Evolutionary conservation across 2,329 filamentous ascomycete species (phyloP).

Genomic region (Didymella lethalis): DNA sequence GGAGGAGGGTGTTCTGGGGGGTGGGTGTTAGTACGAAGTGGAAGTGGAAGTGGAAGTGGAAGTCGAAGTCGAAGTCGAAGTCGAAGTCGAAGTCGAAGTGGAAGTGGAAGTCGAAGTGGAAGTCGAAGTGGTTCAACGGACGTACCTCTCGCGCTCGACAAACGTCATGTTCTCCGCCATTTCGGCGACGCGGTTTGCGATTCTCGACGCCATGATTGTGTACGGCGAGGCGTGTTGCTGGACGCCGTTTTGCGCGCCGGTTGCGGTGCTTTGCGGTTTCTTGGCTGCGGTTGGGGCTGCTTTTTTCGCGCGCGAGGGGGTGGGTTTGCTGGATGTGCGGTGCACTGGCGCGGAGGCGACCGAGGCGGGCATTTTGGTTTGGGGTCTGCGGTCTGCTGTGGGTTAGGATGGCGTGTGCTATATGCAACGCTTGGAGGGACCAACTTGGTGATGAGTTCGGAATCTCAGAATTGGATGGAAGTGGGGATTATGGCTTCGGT

Average conservation of each 20-base stretch:
- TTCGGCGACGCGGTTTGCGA: slow-evolving; percentile 61
- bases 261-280: slow-evolving; percentile 34
- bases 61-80: too few relatives aligned
- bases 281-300: slow-evolving; percentile 27
- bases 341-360: slow-evolving; percentile 46
- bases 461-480: slow-evolving; percentile 2
- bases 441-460: slow-evolving; percentile 22
- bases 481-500: slow-evolving; percentile 1
- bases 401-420: background rate
- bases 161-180: slow-evolving; percentile 63
- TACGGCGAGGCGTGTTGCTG: slow-evolving; percentile 54
- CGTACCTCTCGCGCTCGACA: slow-evolving; percentile 55
- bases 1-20: slow-evolving; percentile 15
- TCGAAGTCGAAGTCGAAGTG: too few relatives aligned
- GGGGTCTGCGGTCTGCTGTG: background rate
- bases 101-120: too few relatives aligned
- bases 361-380: slow-evolving; percentile 44
- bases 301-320: slow-evolving; percentile 46
- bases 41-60: too few relatives aligned
- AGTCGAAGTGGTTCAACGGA: too few relatives aligned
- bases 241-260: slow-evolving; percentile 41
- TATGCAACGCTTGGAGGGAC: slow-evolving; percentile 19
- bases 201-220: slow-evolving; percentile 60
- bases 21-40: slow-evolving; percentile 5
- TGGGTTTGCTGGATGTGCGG: slow-evolving; percentile 41